Conservation (phyloP, 768 basidiomycete species). For the Lactarius tabidus region DNA sequence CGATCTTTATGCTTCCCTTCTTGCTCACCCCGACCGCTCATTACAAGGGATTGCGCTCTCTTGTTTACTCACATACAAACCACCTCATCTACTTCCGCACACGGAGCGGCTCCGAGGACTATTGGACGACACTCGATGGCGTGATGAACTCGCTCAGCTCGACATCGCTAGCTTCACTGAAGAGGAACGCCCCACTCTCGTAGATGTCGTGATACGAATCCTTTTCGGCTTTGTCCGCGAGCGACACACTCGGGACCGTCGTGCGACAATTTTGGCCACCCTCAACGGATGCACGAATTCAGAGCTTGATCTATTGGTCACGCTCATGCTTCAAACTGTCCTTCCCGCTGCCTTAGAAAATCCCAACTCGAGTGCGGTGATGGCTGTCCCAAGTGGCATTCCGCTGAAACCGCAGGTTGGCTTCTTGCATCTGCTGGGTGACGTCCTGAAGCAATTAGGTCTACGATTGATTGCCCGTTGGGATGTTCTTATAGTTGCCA, state of each 20-base stretch:
- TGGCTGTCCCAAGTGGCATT: conserved; percentile 32
- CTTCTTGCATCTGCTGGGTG: conserved; percentile 78
- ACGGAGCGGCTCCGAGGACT: conserved; percentile 65
- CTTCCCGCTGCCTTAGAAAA: conserved; percentile 19
- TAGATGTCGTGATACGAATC: conserved; percentile 68
- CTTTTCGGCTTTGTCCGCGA: conserved; percentile 89
- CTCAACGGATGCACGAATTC: conserved; percentile 65
- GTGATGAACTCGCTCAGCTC: conserved; percentile 80
- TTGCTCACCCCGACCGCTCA: conserved; percentile 79
- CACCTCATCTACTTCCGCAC: conserved; percentile 47
- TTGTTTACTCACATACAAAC: conserved; percentile 82
- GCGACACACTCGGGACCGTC: conserved; percentile 60
- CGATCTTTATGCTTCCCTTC: conserved; percentile 61
- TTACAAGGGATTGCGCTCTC: conserved; percentile 72
- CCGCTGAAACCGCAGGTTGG: conserved; percentile 72
- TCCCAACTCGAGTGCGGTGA: conserved; percentile 28
- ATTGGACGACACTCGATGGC: conserved; percentile 81
- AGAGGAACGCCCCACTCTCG: conserved; percentile 56
- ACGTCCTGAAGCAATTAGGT: conserved; percentile 79
- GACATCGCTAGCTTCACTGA: conserved; percentile 54
- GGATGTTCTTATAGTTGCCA: conserved; percentile 68
- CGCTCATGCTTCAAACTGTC: conserved; percentile 83
- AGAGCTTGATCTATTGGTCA: conserved; percentile 74
- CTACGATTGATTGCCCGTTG: conserved; percentile 64
- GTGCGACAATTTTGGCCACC: conserved; percentile 69